Conservation (phyloP, 2,329 filamentous ascomycete genomes). For the Calonectria honghensis region DNA sequence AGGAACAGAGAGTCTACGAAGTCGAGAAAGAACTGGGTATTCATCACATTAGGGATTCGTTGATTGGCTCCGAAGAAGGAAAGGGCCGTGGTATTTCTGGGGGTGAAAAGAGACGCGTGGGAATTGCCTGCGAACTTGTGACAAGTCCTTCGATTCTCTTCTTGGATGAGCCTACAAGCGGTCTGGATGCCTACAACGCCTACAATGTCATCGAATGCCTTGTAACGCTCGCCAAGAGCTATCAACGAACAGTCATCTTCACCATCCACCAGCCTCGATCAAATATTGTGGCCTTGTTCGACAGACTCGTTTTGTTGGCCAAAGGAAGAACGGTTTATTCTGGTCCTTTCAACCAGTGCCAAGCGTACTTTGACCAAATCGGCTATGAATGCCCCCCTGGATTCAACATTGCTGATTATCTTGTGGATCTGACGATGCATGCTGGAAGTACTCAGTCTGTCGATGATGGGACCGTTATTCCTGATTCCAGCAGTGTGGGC, state of each 20-base stretch:
- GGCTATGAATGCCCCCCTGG: slow-evolving; percentile 96
- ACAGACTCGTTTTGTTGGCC: slow-evolving; percentile 92
- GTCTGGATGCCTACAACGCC: slow-evolving; percentile 96
- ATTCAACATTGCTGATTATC: slow-evolving; percentile 98
- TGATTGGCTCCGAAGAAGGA: slow-evolving; percentile 97
- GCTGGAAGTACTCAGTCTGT: slow-evolving; percentile 77
- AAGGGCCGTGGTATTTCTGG: slow-evolving; percentile 96
- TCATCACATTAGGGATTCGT: slow-evolving; percentile 92
- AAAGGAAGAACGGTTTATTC: slow-evolving; percentile 95
- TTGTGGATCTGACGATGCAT: slow-evolving; percentile 98
- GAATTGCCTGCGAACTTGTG: slow-evolving; percentile 97
- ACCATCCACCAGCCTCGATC: slow-evolving; percentile 98
- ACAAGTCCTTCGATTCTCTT: slow-evolving; percentile 98
- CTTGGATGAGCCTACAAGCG: slow-evolving; percentile 96
- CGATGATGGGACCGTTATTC: slow-evolving; percentile 72
- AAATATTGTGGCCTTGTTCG: slow-evolving; percentile 98
- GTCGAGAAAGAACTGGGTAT: slow-evolving; percentile 98
- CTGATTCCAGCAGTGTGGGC: slow-evolving; percentile 80
- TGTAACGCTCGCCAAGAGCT: slow-evolving; percentile 94
- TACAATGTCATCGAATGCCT: slow-evolving; percentile 98
- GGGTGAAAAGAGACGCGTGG: slow-evolving; percentile 95
- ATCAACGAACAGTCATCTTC: slow-evolving; percentile 97
- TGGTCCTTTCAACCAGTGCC: slow-evolving; percentile 90
- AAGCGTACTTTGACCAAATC: slow-evolving; percentile 92
- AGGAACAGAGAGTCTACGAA: slow-evolving; percentile 92